phyloP scores from a whole-genome alignment of 805 yeast species.

The Kluyveromyces wickerhamii region DNA sequence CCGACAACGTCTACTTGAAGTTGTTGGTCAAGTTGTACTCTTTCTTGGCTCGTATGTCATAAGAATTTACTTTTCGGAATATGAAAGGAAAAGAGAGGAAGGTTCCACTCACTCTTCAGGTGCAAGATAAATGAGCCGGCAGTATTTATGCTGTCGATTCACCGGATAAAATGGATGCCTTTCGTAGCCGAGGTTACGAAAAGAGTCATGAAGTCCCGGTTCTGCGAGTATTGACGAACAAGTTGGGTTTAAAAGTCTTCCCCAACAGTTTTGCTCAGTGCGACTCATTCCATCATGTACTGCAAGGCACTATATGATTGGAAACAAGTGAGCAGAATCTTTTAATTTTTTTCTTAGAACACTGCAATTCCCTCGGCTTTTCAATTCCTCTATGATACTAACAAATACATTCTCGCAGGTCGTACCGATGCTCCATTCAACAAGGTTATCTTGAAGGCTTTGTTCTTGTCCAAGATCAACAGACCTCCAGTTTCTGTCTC shows the following conservation, averaged over 20 bases:
- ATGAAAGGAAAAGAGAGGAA: constrained; percentile 10
- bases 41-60: constrained; percentile 96
- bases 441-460: constrained; percentile 89
- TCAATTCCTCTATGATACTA: constrained; percentile 23
- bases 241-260: not conserved
- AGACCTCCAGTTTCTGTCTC: constrained; percentile 98
- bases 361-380: constrained; percentile 11
- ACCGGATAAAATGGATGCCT: no score
- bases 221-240: constrained; percentile 6
- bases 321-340: constrained; percentile 44
- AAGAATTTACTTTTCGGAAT: constrained; percentile 4
- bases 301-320: no score
- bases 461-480: constrained; percentile 97
- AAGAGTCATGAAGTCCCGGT: constrained; percentile 1
- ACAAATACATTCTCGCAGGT: constrained; percentile 43
- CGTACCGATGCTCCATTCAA: constrained; percentile 99
- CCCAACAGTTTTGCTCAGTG: not conserved
- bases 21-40: constrained; percentile 96
- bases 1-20: constrained; percentile 98
- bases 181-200: no score
- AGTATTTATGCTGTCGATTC: no score
- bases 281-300: constrained; percentile 4
- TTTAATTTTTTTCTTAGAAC: constrained; percentile 13
- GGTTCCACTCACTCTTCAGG: constrained; percentile 10
- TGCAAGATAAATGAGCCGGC: not conserved